Evolutionary conservation across 371 early-diverging fungal genomes (phyloP).

Genomic region (Circinella minor): DNA sequence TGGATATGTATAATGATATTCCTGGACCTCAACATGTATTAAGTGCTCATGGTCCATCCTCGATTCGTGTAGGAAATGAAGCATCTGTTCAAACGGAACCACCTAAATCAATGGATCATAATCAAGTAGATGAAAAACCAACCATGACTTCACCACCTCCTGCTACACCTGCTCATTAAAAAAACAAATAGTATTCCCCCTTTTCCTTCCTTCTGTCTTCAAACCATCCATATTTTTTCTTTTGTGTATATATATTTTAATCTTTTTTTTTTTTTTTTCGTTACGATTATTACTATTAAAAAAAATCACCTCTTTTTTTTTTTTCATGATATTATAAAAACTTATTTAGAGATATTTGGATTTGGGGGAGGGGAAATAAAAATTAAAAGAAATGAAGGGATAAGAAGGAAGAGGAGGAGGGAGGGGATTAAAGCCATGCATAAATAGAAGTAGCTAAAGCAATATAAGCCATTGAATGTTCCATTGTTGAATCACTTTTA

Average conservation of each 20-base stretch:
- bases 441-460: constrained; percentile 12
- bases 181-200: constrained; percentile 1
- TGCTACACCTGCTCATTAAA: constrained; percentile 4
- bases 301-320: background rate
- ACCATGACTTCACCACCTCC: constrained; percentile 4
- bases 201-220: too few species aligned
- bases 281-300: background rate
- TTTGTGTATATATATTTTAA: background rate
- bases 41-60: constrained; percentile 41
- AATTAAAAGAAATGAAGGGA: too few species aligned
- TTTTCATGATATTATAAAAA: background rate
- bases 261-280: background rate
- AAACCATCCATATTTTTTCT: background rate
- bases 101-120: background rate
- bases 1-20: constrained; percentile 35
- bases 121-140: background rate
- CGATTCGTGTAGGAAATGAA: constrained; percentile 18
- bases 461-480: constrained; percentile 5
- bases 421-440: constrained; percentile 11
- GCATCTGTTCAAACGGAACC: background rate
- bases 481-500: background rate
- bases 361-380: background rate
- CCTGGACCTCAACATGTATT: constrained; percentile 45
- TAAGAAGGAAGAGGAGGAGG: background rate
- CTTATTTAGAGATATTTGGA: too few species aligned